Evolutionary conservation across 768 basidiomycete genomes (phyloP).

Genomic region (Calocera viscosa): DNA sequence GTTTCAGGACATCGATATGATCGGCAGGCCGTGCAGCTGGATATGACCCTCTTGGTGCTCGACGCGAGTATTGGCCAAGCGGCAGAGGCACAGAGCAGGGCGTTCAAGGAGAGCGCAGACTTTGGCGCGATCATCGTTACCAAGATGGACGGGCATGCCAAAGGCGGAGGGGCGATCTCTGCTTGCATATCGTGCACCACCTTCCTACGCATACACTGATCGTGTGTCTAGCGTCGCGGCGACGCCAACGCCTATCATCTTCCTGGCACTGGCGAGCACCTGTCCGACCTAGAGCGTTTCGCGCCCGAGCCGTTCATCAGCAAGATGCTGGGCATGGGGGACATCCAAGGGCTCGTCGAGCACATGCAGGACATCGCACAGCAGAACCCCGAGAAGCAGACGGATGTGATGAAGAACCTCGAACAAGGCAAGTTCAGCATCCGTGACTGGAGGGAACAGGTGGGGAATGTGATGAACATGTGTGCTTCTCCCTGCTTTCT

Average conservation of each 20-base stretch:
- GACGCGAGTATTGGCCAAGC: constrained; percentile 99
- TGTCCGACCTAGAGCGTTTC: constrained; percentile 94
- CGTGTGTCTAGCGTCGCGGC: constrained; percentile 70
- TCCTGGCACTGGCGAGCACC: constrained; percentile 96
- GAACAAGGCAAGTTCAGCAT: constrained; percentile 96
- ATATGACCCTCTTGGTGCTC: constrained; percentile 90
- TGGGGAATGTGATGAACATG: constrained; percentile 98
- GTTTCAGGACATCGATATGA: constrained; percentile 97
- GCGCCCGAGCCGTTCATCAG: constrained; percentile 95
- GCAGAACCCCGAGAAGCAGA: constrained; percentile 91
- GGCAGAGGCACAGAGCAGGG: constrained; percentile 87
- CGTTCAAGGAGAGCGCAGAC: constrained; percentile 95
- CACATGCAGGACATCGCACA: constrained; percentile 94
- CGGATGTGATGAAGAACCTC: constrained; percentile 95
- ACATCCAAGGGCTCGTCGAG: constrained; percentile 94
- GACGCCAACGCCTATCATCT: constrained; percentile 96
- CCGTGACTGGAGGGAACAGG: constrained; percentile 94
- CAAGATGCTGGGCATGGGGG: constrained; percentile 88
- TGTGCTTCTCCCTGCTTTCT: constrained; percentile 27
- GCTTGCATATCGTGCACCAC: no score
- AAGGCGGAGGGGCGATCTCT: constrained; percentile 97
- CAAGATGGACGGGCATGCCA: constrained; percentile 98
- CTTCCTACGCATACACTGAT: no score
- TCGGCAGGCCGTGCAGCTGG: constrained; percentile 86
- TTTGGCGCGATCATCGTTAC: constrained; percentile 99